These are phyloP conservation scores for Umbelopsis isabellina DNA, from an alignment of 192 early-diverging fungal species.

Conservation along the genomic window DNA sequence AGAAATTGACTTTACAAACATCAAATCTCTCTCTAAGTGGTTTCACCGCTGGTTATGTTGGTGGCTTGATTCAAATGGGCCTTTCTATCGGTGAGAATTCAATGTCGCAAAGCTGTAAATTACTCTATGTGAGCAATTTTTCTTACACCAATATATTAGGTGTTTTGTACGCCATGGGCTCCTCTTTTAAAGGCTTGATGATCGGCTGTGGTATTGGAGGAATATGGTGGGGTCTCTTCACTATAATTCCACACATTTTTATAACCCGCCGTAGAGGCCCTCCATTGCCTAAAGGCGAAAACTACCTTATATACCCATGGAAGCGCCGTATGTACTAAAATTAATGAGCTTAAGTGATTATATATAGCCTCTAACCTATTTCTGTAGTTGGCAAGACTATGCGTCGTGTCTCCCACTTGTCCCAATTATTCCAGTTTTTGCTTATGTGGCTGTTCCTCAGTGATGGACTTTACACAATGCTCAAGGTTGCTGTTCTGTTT, in stretches of 20 bases:
- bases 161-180: slow-evolving; percentile 1
- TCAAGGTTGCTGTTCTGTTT: slow-evolving; percentile 57
- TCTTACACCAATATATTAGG: background rate
- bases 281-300: slow-evolving; percentile 44
- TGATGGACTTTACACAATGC: slow-evolving; percentile 61
- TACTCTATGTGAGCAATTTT: no score
- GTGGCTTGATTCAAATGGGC: background rate
- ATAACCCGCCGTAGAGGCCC: slow-evolving; percentile 45
- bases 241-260: slow-evolving; percentile 44
- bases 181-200: slow-evolving; percentile 27
- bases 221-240: slow-evolving; percentile 51
- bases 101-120: no score
- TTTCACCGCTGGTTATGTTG: background rate
- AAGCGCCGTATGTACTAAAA: slow-evolving; percentile 36
- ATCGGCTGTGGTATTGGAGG: slow-evolving; percentile 44
- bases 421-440: slow-evolving; percentile 60
- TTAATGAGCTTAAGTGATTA: no score
- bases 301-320: slow-evolving; percentile 48
- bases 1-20: background rate
- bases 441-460: slow-evolving; percentile 67
- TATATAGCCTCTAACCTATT: background rate
- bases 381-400: slow-evolving; percentile 38
- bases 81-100: background rate
- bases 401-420: slow-evolving; percentile 39
- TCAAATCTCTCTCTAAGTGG: background rate